phyloP scores from a whole-genome alignment of 164 flowering plant species.

The Vitis amurensis region DNA sequence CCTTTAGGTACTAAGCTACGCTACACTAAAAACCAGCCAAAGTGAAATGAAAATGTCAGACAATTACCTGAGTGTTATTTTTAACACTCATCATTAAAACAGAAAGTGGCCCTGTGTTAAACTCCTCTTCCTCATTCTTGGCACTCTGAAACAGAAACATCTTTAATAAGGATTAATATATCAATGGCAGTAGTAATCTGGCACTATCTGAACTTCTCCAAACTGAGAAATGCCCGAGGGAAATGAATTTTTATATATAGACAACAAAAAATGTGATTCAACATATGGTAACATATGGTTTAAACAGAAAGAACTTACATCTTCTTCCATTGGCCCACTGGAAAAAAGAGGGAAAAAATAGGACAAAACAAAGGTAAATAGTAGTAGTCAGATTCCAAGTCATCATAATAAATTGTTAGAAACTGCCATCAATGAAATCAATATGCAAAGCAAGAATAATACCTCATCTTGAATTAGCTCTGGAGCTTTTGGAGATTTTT shows the following conservation, averaged over 20 bases:
- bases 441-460: background rate
- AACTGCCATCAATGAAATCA: too few species aligned
- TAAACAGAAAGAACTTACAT: conserved; percentile 13
- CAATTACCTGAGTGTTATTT: conserved; percentile 80
- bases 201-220: too few species aligned
- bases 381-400: too few species aligned
- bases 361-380: too few species aligned
- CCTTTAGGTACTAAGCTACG: too few species aligned
- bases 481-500: background rate
- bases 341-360: background rate
- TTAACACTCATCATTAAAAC: conserved; percentile 95
- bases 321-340: conserved; percentile 30
- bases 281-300: too few species aligned
- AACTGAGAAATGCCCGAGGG: too few species aligned
- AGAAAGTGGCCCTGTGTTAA: conserved; percentile 90
- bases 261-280: too few species aligned
- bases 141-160: background rate
- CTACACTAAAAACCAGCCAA: background rate
- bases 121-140: conserved; percentile 88
- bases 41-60: background rate
- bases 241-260: too few species aligned
- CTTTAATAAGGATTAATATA: background rate
- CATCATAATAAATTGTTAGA: too few species aligned
- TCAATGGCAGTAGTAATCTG: too few species aligned
- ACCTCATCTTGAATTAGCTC: conserved; percentile 9